Base-by-base conservation (phyloP, 352 stramenopile genomes). In the Globisporangium camurandrum region DNA sequence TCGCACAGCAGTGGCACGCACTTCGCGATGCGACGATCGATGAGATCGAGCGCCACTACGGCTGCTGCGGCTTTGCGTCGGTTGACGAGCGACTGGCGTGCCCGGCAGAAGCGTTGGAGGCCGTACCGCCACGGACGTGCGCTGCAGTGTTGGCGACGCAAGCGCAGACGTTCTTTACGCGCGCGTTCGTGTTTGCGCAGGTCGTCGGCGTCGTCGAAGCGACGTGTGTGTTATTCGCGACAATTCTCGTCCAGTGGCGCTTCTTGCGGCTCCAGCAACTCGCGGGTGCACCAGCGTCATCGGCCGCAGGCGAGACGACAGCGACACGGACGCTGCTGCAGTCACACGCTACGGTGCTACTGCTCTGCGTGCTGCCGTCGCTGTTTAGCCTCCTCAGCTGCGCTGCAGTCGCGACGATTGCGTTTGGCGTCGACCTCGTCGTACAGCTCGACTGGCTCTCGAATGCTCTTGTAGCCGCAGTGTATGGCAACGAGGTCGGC, bases 231-330 rank as follows among this genome's bases (percentile, higher is more conserved):
- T 56, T 47, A 10, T 23, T 78, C 4, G 66, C 66, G 7, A 82
- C 80, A 19, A 51, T 76, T 11, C 61, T 85, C n/a, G 56, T 85
- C 34, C 62, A 67, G 12, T 85, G 73, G 73, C 60, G 72, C 1
- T 43, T 47, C 3, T 49, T 85, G 39, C 69, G 69, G 10, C 34
- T 78, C 17, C 28, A 67, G 8, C 64, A 80, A 24, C 54, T 80
- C 40, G 69, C 63, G 0, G 54, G 56, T 1, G 52, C 59, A 19
- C 53, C 57, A 7, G 54, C 45, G 8, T 60, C 58, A 4, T 59
- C 57, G 6, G 40, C 28, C 1, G 39, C 7, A 1, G 26, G 55
- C 0, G 56, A 42, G 26, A 45, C 52, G 10, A 63, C 42, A 34
- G 41, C 56, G 16, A 62, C 66, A 33, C 49, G 54, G 1, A 27